Evolutionary conservation across 2,329 filamentous ascomycete genomes (phyloP), one percentile per base, ranked within the genome.

Genomic region (Stagonosporopsis cucurbitacearum): DNA sequence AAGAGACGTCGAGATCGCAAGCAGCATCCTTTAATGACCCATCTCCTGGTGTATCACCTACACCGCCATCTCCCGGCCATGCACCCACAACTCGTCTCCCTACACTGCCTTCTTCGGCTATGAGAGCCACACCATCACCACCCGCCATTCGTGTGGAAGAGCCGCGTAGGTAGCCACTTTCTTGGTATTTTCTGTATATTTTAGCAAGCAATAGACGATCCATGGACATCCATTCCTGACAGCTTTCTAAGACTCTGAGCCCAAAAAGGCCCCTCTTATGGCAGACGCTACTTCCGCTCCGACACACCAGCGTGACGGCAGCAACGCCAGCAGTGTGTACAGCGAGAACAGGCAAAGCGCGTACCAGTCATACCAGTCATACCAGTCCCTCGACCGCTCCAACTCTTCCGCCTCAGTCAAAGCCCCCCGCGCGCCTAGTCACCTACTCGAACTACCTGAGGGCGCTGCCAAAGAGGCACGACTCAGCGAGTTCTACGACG

Each of bases 401-500:
- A 48, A 57, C 37, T 51, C 54, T n/a, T 65, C 67, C 13, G 55
- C 58, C 12, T 72, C 68, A 2, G 42, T 65, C 30, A 50, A 30
- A 61, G 59, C 43, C 51, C 56, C 26, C 36, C 63, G 23, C 61
- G 59, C 57, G 53, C 59, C 19, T 47, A 67, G 28, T 62, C 66
- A 48, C 54, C 63, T 20, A 60, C 47, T 55, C 13, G 53, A 41
- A 3, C 68, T 19, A 40, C 50, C 57, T 5, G 49, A 60, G 7
- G 52, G 44, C 20, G 55, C 48, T 22, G 50, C 52, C 32, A 60
- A 62, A n/a, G 67, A 70, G 35, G 49, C 65, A 2, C 67, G 71
- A 17, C 62, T 76, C 42, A 75, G 72, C 61, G 74, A 77, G n/a
- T 74, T 77, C 59, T 76, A 74, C 65, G 74, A 76, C 20, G 69